phyloP scores from a whole-genome alignment of 257 asterid species.

The Osmanthus fragrans region DNA sequence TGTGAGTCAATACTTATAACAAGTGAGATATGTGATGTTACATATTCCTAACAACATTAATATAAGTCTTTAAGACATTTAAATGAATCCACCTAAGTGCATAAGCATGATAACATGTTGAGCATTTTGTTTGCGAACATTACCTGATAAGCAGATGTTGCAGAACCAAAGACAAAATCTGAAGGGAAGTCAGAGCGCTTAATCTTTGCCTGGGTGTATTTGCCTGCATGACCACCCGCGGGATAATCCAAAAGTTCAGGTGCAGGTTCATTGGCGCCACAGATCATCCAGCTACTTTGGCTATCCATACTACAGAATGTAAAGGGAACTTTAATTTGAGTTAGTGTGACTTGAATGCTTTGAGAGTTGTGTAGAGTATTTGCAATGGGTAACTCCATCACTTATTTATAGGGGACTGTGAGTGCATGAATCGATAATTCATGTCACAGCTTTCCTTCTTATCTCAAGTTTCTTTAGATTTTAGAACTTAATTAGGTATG shows the following conservation, averaged over 20 bases:
- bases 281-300: not conserved
- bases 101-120: not conserved
- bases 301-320: not conserved
- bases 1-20: too few species aligned
- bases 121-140: not conserved
- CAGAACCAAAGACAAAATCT: constrained; percentile 14
- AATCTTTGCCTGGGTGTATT: not conserved
- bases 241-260: not conserved
- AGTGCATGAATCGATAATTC: too few species aligned
- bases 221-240: not conserved
- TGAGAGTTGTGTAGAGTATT: not conserved
- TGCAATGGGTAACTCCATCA: not conserved
- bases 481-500: too few species aligned
- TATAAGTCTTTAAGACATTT: too few species aligned
- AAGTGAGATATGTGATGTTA: too few species aligned
- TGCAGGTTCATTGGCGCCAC: not conserved
- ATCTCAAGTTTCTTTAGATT: too few species aligned
- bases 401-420: too few species aligned
- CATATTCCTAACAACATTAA: too few species aligned
- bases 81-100: too few species aligned
- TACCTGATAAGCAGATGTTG: constrained; percentile 24
- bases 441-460: too few species aligned
- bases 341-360: not conserved
- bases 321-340: not conserved
- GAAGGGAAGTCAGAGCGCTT: constrained; percentile 14